Percentiles rank a stretch among this genome's conserved stretches.
phyloP scores from a whole-genome alignment of 805 yeast species.

The Wickerhamomyces strasburgensis region DNA sequence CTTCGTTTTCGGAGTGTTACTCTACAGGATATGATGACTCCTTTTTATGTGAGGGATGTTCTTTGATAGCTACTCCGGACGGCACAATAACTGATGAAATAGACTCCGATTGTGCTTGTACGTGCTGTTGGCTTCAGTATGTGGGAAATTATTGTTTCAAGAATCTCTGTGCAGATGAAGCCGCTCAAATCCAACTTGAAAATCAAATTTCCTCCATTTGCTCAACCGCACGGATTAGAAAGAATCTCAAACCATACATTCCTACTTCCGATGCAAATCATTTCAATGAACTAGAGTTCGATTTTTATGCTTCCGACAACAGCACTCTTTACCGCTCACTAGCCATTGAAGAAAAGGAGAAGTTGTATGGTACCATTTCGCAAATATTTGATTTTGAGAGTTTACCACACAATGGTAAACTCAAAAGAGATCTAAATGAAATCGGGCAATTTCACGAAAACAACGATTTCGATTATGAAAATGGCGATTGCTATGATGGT shows the following conservation, averaged over 20 bases:
- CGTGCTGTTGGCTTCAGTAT: conserved; percentile 24
- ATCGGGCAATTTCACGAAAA: no score
- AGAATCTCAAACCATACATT: conserved; percentile 12
- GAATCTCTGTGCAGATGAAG: conserved; percentile 17
- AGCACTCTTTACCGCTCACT: conserved; percentile 19
- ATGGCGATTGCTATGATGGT: no score
- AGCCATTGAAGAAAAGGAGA: conserved; percentile 12
- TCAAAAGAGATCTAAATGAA: no score
- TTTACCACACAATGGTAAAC: background rate
- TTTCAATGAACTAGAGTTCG: conserved; percentile 3
- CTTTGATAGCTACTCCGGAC: conserved; percentile 8
- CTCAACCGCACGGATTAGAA: conserved; percentile 12
- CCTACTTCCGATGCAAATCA: conserved; percentile 1
- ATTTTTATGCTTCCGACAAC: conserved; percentile 16
- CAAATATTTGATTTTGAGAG: conserved; percentile 7
- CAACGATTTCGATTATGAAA: background rate
- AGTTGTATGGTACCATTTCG: conserved; percentile 13
- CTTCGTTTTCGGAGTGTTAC: conserved; percentile 16
- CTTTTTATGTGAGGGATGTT: conserved; percentile 25
- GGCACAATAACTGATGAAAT: conserved; percentile 1
- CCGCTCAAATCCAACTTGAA: conserved; percentile 12
- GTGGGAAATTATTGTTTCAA: conserved; percentile 22
- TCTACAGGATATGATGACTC: conserved; percentile 19
- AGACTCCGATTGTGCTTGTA: conserved; percentile 22
- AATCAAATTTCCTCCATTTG: conserved; percentile 12